Conservation (phyloP, 208 protist species). For the Wallacemonas collosoma region DNA sequence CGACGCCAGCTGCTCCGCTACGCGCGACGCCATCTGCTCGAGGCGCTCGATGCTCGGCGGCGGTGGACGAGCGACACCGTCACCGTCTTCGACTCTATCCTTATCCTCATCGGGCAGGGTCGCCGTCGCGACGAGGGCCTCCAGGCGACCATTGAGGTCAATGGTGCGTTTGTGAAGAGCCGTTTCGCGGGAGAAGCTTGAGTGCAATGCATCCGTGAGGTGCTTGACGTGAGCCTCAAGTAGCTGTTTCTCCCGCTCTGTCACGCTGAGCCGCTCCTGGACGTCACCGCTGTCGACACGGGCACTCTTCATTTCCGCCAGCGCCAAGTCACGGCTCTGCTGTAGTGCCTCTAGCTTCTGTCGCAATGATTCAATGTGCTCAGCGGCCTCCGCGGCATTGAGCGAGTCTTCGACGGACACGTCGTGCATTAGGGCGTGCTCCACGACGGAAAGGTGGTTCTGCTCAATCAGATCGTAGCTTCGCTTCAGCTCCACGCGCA, state of each 20-base stretch:
- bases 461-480: slow-evolving; percentile 69
- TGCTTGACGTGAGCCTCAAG: slow-evolving; percentile 45
- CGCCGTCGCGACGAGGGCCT: slow-evolving; percentile 22
- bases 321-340: slow-evolving; percentile 36
- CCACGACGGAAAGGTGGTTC: slow-evolving; percentile 71
- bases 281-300: slow-evolving; percentile 25
- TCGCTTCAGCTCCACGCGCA: slow-evolving; percentile 36
- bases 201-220: slow-evolving; percentile 38
- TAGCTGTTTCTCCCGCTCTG: slow-evolving; percentile 24
- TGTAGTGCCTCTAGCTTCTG: slow-evolving; percentile 50
- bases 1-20: neutral
- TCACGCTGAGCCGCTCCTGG: slow-evolving; percentile 26
- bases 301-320: slow-evolving; percentile 24
- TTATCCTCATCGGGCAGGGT: neutral
- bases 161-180: slow-evolving; percentile 39
- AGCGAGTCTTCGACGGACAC: slow-evolving; percentile 66
- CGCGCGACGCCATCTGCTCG: slow-evolving; percentile 7
- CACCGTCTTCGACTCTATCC: neutral
- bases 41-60: neutral
- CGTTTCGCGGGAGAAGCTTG: slow-evolving; percentile 42
- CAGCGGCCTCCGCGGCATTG: slow-evolving; percentile 66
- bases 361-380: slow-evolving; percentile 58
- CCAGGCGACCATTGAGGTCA: slow-evolving; percentile 46
- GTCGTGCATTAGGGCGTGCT: slow-evolving; percentile 73
- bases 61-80: neutral